phyloP scores from a whole-genome alignment of 208 protist genomes.

The Trypanosoma brucei region DNA sequence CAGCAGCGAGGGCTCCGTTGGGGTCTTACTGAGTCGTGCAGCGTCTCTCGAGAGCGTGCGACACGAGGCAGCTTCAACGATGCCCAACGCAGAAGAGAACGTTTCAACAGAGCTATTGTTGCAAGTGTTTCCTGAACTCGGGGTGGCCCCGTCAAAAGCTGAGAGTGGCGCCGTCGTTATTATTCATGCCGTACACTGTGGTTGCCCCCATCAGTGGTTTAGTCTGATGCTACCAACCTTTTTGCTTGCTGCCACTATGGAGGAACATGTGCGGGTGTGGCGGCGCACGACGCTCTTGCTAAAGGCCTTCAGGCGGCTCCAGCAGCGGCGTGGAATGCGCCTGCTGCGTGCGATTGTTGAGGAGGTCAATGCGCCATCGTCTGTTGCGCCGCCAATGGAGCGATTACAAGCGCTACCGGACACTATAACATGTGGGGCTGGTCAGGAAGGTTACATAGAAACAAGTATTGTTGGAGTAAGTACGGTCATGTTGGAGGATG shows the following conservation, averaged over 20 bases:
- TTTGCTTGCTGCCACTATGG: conserved; percentile 27
- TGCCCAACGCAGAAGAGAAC: not conserved
- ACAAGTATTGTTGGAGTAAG: not conserved
- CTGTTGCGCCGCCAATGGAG: not conserved
- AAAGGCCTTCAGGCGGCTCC: conserved; percentile 32
- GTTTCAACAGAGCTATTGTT: conserved; percentile 17
- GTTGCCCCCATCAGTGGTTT: conserved; percentile 66
- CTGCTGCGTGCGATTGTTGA: conserved; percentile 26
- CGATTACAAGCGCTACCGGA: too few relatives aligned
- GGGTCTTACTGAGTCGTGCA: conserved; percentile 12
- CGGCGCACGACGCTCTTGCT: conserved; percentile 17
- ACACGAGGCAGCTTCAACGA: not conserved
- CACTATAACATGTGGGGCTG: too few relatives aligned
- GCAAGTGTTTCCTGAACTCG: conserved; percentile 31
- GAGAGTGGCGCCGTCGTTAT: not conserved
- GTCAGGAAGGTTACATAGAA: too few relatives aligned
- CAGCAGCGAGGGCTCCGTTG: not conserved
- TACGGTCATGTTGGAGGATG: not conserved
- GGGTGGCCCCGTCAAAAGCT: not conserved
- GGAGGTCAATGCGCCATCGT: not conserved
- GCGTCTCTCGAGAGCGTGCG: not conserved
- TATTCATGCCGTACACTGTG: conserved; percentile 12
- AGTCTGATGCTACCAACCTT: conserved; percentile 41
- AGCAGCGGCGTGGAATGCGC: conserved; percentile 43
- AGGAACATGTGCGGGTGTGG: conserved; percentile 39